phyloP scores from a whole-genome alignment of 208 protist genomes.

The Leishmania amazonensis region DNA sequence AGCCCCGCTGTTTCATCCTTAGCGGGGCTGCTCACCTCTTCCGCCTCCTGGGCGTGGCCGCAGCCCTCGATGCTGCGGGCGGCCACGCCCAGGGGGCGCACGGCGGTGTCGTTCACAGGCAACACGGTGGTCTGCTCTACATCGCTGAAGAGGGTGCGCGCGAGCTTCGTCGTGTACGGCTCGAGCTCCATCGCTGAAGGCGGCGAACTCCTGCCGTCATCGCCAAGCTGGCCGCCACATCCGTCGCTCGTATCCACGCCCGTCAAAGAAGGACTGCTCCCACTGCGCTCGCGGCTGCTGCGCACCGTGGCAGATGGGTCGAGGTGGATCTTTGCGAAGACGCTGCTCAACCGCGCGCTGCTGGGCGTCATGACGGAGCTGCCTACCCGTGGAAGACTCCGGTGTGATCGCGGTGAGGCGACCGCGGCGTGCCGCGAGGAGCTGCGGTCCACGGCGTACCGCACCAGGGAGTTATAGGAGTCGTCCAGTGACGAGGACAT shows the following conservation, averaged over 20 bases:
- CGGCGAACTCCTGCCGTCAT: not conserved
- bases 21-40: not conserved
- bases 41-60: constrained; percentile 11
- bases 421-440: constrained; percentile 1
- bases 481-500: constrained; percentile 5
- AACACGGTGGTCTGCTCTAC: constrained; percentile 73
- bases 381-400: constrained; percentile 20
- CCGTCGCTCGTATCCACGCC: not conserved
- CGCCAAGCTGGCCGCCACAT: not conserved
- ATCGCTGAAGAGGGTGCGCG: constrained; percentile 71
- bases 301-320: constrained; percentile 20
- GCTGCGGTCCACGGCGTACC: constrained; percentile 14
- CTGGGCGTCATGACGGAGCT: constrained; percentile 6
- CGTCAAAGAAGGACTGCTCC: constrained; percentile 7
- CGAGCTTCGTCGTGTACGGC: constrained; percentile 81
- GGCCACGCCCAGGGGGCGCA: constrained; percentile 10
- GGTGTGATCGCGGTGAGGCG: constrained; percentile 13
- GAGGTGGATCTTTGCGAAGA: constrained; percentile 49
- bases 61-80: not conserved
- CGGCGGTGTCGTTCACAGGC: constrained; percentile 36
- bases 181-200: constrained; percentile 47
- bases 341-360: constrained; percentile 22
- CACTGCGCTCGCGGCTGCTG: constrained; percentile 20
- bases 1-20: not conserved
- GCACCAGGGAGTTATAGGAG: not conserved